Evolutionary conservation across 495 filamentous ascomycete species (phyloP).

Genomic region (Hypoxylon trugodes): DNA sequence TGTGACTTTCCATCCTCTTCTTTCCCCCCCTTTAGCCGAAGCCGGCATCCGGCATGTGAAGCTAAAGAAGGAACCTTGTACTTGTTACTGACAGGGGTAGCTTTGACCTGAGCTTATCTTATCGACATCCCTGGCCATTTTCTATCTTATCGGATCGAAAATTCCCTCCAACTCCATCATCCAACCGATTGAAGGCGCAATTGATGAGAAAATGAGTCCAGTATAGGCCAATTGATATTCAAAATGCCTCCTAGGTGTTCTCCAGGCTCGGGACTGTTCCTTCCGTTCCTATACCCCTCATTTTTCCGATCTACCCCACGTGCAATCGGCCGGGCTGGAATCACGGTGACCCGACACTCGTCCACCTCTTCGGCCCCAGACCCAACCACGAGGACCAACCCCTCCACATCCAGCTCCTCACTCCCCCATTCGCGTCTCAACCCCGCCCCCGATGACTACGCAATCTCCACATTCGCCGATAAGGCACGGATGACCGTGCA

Average conservation of each 20-base stretch:
- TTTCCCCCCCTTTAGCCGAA: constrained; percentile 37
- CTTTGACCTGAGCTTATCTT: constrained; percentile 27
- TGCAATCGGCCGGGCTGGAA: constrained; percentile 29
- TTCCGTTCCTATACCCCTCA: constrained; percentile 74
- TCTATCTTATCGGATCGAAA: constrained; percentile 19
- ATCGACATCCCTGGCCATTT: constrained; percentile 24
- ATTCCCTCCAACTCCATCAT: no score
- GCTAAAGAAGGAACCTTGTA: background rate
- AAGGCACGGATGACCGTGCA: constrained; percentile 77
- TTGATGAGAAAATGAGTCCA: constrained; percentile 16
- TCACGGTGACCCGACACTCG: constrained; percentile 38
- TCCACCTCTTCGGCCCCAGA: constrained; percentile 27
- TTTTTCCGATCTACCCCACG: constrained; percentile 50
- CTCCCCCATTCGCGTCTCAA: constrained; percentile 70
- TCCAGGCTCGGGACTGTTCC: constrained; percentile 54
- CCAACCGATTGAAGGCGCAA: constrained; percentile 5
- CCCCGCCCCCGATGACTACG: constrained; percentile 82
- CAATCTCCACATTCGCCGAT: constrained; percentile 83
- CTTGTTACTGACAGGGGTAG: background rate
- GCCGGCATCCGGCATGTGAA: constrained; percentile 34
- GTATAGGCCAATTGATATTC: constrained; percentile 16
- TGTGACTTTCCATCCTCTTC: constrained; percentile 27
- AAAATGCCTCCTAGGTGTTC: constrained; percentile 59
- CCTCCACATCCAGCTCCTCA: constrained; percentile 37
- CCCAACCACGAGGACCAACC: constrained; percentile 45